Evolutionary conservation across 768 basidiomycete species (phyloP).

Genomic region (Leccinum variicolor): DNA sequence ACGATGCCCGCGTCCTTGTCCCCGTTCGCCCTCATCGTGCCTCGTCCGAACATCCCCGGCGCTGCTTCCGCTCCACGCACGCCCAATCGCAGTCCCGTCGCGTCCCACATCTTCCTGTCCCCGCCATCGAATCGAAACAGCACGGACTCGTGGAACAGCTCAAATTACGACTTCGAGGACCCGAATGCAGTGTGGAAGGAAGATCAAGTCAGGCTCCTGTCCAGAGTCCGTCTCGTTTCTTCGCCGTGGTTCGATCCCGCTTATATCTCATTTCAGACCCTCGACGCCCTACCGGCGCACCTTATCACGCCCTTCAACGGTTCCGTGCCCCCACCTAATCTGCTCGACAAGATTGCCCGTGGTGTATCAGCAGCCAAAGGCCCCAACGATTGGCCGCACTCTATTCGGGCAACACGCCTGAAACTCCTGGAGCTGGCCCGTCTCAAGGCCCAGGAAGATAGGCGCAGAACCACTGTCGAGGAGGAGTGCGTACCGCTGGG

Average conservation of each 20-base stretch:
- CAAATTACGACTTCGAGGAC: conserved; percentile 61
- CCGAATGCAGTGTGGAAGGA: conserved; percentile 69
- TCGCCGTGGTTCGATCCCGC: not conserved
- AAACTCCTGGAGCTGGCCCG: conserved; percentile 82
- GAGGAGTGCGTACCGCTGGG: conserved; percentile 40
- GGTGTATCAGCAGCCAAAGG: conserved; percentile 75
- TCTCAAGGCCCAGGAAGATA: conserved; percentile 53
- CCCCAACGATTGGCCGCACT: conserved; percentile 78
- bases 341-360: conserved; percentile 83
- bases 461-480: conserved; percentile 39
- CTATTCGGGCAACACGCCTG: conserved; percentile 73
- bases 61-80: conserved; percentile 52
- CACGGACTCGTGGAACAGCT: conserved; percentile 84
- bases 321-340: conserved; percentile 77
- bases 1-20: conserved; percentile 45
- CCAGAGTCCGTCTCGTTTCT: conserved; percentile 46
- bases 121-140: conserved; percentile 52
- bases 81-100: conserved; percentile 53
- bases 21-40: conserved; percentile 59
- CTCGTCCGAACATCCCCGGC: conserved; percentile 47
- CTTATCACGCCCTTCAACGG: conserved; percentile 88
- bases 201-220: conserved; percentile 65
- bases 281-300: conserved; percentile 79
- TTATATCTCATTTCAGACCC: conserved; percentile 43
- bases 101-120: conserved; percentile 51